Percentiles rank a stretch among this genome's conserved stretches.
Evolutionary conservation across 2,329 filamentous ascomycete species (phyloP).

Genomic region (Hymenoscyphus fraxineus): DNA sequence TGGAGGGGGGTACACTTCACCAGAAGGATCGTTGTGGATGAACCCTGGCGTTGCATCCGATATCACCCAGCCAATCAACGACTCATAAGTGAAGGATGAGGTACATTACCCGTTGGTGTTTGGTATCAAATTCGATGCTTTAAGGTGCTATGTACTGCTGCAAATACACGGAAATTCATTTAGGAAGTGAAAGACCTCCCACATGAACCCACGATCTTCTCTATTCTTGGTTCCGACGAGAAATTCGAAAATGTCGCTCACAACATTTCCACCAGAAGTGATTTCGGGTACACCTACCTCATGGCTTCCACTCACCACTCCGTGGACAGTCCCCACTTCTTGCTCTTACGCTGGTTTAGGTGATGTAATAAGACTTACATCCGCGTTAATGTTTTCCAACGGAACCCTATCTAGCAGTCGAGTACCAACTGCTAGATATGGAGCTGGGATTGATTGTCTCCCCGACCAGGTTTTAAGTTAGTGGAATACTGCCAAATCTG

Average conservation of each 20-base stretch:
- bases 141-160: neutral
- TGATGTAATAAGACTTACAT: neutral
- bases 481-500: neutral
- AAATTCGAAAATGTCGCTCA: neutral
- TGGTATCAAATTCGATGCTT: neutral
- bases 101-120: neutral
- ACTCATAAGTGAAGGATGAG: no score
- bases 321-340: neutral
- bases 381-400: neutral
- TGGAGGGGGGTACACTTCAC: neutral
- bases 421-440: no score
- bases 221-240: neutral
- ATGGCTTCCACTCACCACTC: constrained; percentile 1
- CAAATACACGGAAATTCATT: neutral
- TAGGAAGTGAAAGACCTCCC: neutral
- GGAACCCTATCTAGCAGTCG: no score
- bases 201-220: neutral
- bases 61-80: neutral
- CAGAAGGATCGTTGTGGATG: neutral
- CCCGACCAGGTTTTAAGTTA: neutral
- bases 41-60: neutral
- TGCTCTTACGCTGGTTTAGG: neutral
- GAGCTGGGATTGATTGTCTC: neutral
- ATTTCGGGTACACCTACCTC: neutral
- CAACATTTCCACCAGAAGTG: neutral